Base-by-base conservation (phyloP, 2,329 filamentous ascomycete genomes). In the Colletotrichum echinochloae region DNA sequence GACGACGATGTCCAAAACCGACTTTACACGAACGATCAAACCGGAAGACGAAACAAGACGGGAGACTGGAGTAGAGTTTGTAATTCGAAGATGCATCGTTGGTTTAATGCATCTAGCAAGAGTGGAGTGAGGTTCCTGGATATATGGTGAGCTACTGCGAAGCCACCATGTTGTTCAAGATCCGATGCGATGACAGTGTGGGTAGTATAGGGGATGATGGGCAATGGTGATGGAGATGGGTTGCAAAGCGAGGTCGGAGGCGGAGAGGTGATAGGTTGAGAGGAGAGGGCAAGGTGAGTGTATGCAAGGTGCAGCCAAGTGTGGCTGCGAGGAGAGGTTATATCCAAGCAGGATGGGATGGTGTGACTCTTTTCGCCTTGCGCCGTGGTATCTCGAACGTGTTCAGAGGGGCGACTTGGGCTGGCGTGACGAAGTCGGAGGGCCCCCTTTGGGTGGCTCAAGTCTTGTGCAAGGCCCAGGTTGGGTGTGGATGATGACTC, bases 1-100 rank as follows among this genome's bases (percentile, higher is more conserved):
- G 79, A 83, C 79, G 77, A 79, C 71, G 66, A 74, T 75, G 80
- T 78, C 78, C 78, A 77, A 77, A 80, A 80, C 81, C 79, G 81
- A 82, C 79, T 83, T 84, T 85, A 84, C 84, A 87, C 84, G 79
- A 83, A 84, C 79, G 84, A 88, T 84, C 79, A 83, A 80, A 87
- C 87, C 86, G 87, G 87, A 84, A 79, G 86, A 88, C 87, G 82
- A 84, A 82, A 84, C 86, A 81, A 83, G 86, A 87, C 87, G 83
- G 86, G 85, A 88, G 88, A 90, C 89, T 90, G 88, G 86, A 83
- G 82, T 83, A 75, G 79, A 80, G 78, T 79, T 75, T 76, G 76
- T 76, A 76, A 79, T 79, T 81, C 80, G 83, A 84, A 89, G 78
- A 86, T 83, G 84, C 89, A 91, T 91, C 77, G 83, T 89, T 81